phyloP scores from a whole-genome alignment of 305 asterid species.

The Plantago lanceolata region DNA sequence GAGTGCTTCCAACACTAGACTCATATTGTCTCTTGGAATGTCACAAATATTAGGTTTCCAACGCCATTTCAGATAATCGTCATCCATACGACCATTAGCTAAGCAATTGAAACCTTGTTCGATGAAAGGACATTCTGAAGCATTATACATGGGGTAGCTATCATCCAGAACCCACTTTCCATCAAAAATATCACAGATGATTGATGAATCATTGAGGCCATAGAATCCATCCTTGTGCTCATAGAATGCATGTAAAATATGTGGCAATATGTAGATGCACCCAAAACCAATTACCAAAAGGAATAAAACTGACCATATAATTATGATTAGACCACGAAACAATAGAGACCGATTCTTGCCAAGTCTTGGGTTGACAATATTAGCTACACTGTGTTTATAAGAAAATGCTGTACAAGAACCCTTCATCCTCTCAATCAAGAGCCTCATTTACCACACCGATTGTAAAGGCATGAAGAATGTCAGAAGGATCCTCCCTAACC shows the following conservation, averaged over 20 bases:
- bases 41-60: constrained; percentile 64
- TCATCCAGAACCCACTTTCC: constrained; percentile 62
- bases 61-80: constrained; percentile 58
- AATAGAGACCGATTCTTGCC: constrained; percentile 37
- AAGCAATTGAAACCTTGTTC: constrained; percentile 71
- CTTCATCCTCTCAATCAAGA: not conserved
- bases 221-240: constrained; percentile 34
- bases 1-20: constrained; percentile 37
- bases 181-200: constrained; percentile 51
- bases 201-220: constrained; percentile 28
- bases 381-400: not conserved
- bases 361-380: constrained; percentile 9
- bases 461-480: not conserved
- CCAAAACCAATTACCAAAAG: constrained; percentile 50
- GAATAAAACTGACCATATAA: constrained; percentile 49
- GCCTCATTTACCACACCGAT: constrained; percentile 1
- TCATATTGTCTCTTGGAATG: constrained; percentile 45
- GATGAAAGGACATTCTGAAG: constrained; percentile 64
- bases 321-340: constrained; percentile 30
- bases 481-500: no score
- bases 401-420: not conserved
- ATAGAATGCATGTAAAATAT: constrained; percentile 42
- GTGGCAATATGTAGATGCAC: constrained; percentile 57
- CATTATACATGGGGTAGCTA: constrained; percentile 61
- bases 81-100: constrained; percentile 50